A percentile compares a stretch with the other conserved stretches of the same genome.
Evolutionary conservation across 495 filamentous ascomycete species (phyloP).

Genomic region (Trichoderma orchidacearum): DNA sequence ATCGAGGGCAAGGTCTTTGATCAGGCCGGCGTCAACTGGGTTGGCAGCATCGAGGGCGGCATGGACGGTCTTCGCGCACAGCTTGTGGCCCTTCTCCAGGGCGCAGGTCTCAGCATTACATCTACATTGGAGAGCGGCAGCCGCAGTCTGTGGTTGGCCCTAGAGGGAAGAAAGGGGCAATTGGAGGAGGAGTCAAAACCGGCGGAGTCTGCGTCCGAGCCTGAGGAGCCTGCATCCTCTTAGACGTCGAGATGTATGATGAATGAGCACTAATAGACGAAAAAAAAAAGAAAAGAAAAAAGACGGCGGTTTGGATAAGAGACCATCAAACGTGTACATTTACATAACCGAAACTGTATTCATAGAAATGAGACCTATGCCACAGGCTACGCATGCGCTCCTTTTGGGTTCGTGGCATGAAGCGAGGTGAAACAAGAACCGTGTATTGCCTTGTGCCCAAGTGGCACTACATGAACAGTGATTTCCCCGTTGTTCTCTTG

Average conservation of each 20-base stretch:
- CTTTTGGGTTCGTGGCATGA: too few species aligned
- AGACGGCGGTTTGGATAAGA: background rate
- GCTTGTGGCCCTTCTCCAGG: conserved; percentile 64
- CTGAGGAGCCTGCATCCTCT: conserved; percentile 7
- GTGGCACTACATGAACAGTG: too few species aligned
- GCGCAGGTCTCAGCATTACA: conserved; percentile 59
- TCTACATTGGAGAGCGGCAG: conserved; percentile 59
- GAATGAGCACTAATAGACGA: too few species aligned
- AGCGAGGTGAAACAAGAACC: too few species aligned
- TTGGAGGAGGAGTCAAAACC: conserved; percentile 61
- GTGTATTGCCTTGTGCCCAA: too few species aligned
- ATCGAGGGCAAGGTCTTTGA: conserved; percentile 77
- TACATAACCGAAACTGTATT: background rate
- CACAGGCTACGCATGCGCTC: too few species aligned
- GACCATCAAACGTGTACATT: background rate
- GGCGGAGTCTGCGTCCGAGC: conserved; percentile 7
- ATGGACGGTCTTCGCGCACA: conserved; percentile 70
- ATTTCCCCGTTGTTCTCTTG: too few species aligned
- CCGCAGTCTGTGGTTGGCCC: conserved; percentile 67
- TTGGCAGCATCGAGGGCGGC: conserved; percentile 72
- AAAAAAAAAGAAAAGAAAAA: conserved; percentile 8
- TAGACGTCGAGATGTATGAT: background rate
- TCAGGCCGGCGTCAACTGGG: conserved; percentile 61
- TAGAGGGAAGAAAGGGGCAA: conserved; percentile 63
- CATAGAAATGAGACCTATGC: background rate